Conservation (phyloP, 306 rosid genomes). For the Ziziphus jujuba region DNA sequence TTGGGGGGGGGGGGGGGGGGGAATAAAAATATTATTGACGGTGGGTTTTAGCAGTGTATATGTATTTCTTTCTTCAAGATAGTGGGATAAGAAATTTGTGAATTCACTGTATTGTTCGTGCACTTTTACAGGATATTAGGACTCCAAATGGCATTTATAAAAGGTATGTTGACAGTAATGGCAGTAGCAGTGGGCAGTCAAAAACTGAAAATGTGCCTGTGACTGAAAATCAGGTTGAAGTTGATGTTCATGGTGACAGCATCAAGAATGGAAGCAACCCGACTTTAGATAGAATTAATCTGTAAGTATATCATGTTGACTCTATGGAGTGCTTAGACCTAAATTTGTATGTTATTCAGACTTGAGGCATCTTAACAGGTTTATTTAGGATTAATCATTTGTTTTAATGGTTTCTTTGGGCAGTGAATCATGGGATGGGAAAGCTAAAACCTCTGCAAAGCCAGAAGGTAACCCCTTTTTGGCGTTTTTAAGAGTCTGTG, state of each 20-base stretch:
- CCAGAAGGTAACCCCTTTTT: conserved; percentile 55
- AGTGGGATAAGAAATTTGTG: conserved; percentile 11
- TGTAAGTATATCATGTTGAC: conserved; percentile 56
- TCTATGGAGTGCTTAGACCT: not conserved
- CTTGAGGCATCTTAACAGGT: not conserved
- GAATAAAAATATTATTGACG: no score
- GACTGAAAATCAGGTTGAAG: conserved; percentile 37
- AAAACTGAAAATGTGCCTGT: conserved; percentile 39
- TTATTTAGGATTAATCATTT: conserved; percentile 22
- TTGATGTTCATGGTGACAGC: conserved; percentile 35
- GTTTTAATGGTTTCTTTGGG: conserved; percentile 28
- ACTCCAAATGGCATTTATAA: conserved; percentile 27
- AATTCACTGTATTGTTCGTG: conserved; percentile 21
- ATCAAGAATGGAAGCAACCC: conserved; percentile 54
- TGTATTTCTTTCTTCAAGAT: conserved; percentile 7
- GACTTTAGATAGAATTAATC: conserved; percentile 77
- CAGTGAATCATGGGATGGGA: conserved; percentile 92
- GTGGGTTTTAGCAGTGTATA: not conserved
- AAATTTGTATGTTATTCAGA: not conserved
- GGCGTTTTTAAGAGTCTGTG: conserved; percentile 47
- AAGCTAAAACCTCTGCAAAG: conserved; percentile 36
- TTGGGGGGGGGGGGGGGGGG: no score
- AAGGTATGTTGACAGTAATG: conserved; percentile 32
- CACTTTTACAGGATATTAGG: conserved; percentile 47
- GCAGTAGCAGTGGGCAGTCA: conserved; percentile 10